phyloP scores from a whole-genome alignment of 2,329 filamentous ascomycete genomes.

The Exophiala sp. region DNA sequence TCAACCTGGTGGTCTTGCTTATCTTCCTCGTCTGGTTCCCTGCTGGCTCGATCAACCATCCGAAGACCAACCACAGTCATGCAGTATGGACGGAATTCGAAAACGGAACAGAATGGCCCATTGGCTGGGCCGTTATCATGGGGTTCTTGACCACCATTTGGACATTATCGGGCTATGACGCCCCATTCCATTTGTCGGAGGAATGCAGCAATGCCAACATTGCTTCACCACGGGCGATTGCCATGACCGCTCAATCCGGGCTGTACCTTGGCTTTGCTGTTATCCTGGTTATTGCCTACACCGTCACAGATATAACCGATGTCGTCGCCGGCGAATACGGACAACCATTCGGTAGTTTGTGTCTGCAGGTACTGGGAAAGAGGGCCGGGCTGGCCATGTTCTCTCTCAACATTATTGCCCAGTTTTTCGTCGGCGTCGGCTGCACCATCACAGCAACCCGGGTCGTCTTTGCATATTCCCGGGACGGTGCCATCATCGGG shows the following conservation, averaged over 20 bases:
- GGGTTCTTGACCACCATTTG: slow-evolving; percentile 42
- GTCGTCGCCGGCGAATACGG: slow-evolving; percentile 32
- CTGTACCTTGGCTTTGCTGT: slow-evolving; percentile 30
- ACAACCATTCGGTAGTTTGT: slow-evolving; percentile 32
- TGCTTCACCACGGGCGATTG: slow-evolving; percentile 32
- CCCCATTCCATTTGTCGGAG: slow-evolving; percentile 33
- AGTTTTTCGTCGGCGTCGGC: slow-evolving; percentile 32
- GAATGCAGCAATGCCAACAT: slow-evolving; percentile 34
- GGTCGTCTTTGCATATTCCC: slow-evolving; percentile 32
- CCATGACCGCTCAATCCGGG: slow-evolving; percentile 32
- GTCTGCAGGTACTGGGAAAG: slow-evolving; percentile 32
- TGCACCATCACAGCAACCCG: slow-evolving; percentile 31
- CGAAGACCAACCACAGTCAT: slow-evolving; percentile 35
- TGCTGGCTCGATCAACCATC: slow-evolving; percentile 32
- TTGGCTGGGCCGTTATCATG: slow-evolving; percentile 33
- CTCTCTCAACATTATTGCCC: slow-evolving; percentile 31
- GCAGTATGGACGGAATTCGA: slow-evolving; percentile 25
- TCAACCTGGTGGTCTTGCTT: slow-evolving; percentile 32
- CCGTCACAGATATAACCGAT: slow-evolving; percentile 31
- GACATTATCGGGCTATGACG: slow-evolving; percentile 32
- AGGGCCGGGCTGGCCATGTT: slow-evolving; percentile 33
- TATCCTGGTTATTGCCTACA: slow-evolving; percentile 32
- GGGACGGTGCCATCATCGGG: slow-evolving; percentile 31
- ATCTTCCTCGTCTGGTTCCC: slow-evolving; percentile 36
- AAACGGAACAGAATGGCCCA: slow-evolving; percentile 34